Conservation (phyloP, 1,284 basidiomycete species). For the Stereum hirsutum region DNA sequence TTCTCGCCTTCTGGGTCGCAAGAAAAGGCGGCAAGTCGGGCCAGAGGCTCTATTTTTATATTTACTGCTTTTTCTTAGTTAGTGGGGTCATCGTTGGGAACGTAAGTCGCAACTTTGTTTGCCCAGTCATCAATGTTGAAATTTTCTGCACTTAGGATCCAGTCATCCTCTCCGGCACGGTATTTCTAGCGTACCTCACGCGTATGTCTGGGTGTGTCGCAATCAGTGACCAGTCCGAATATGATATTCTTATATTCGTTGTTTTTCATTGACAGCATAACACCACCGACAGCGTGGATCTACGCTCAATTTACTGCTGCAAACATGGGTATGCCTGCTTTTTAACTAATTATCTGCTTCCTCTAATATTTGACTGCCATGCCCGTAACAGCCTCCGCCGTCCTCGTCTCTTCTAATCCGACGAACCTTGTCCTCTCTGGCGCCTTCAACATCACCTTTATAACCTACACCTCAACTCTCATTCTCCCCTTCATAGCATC, state of each 20-base stretch:
- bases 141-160: constrained; percentile 45
- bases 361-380: not conserved
- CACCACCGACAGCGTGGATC: constrained; percentile 53
- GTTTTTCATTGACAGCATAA: constrained; percentile 32
- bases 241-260: constrained; percentile 37
- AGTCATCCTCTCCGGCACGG: constrained; percentile 78
- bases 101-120: constrained; percentile 20
- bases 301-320: constrained; percentile 68
- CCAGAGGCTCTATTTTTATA: constrained; percentile 47
- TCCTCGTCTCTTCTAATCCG: constrained; percentile 56
- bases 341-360: not conserved
- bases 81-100: constrained; percentile 84
- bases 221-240: too few relatives aligned
- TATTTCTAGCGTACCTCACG: constrained; percentile 83
- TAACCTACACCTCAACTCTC: constrained; percentile 53
- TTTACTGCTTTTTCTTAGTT: constrained; percentile 34
- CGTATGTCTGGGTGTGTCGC: constrained; percentile 46
- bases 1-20: constrained; percentile 83
- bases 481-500: constrained; percentile 64
- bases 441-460: constrained; percentile 34
- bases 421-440: constrained; percentile 65
- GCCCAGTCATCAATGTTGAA: not conserved
- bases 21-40: constrained; percentile 68
- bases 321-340: constrained; percentile 68
- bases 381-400: constrained; percentile 19